A percentile compares a stretch with the other conserved stretches of the same genome.
These are phyloP conservation scores for Kazachstania bromeliacearum DNA, from an alignment of 805 yeast species.

Conservation along the genomic window DNA sequence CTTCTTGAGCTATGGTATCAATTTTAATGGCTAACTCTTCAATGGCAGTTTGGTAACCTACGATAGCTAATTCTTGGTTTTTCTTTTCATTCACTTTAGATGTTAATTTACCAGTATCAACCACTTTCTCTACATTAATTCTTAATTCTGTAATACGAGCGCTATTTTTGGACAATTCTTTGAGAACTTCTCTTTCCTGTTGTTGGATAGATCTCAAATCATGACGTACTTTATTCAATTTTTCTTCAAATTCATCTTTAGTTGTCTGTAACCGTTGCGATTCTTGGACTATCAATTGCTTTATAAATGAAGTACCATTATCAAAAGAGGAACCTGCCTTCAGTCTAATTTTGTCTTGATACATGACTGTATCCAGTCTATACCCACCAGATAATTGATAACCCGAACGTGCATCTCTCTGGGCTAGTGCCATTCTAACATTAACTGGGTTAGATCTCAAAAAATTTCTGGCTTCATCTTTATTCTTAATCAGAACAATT, in stretches of 20 bases:
- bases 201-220: constrained; percentile 13
- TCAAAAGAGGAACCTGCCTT: constrained; percentile 16
- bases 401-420: constrained; percentile 36
- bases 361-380: constrained; percentile 45
- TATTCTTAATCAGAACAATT: constrained; percentile 42
- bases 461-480: constrained; percentile 41
- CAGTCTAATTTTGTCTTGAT: constrained; percentile 21
- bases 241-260: constrained; percentile 8
- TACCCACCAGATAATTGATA: constrained; percentile 40
- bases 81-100: constrained; percentile 17
- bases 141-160: constrained; percentile 18
- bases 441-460: constrained; percentile 32
- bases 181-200: constrained; percentile 26
- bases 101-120: constrained; percentile 23
- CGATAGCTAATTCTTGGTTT: constrained; percentile 19
- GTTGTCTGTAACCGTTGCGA: constrained; percentile 23
- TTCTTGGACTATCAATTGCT: constrained; percentile 16
- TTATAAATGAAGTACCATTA: constrained; percentile 15
- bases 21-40: constrained; percentile 19
- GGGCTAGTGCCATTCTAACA: constrained; percentile 35
- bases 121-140: constrained; percentile 20
- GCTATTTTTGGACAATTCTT: constrained; percentile 21
- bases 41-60: constrained; percentile 20
- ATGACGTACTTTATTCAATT: constrained; percentile 4
- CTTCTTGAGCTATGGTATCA: constrained; percentile 12